These are phyloP conservation scores for Botrytis paeoniae DNA, from an alignment of 2,329 filamentous ascomycete genomes.

Conservation along the genomic window DNA sequence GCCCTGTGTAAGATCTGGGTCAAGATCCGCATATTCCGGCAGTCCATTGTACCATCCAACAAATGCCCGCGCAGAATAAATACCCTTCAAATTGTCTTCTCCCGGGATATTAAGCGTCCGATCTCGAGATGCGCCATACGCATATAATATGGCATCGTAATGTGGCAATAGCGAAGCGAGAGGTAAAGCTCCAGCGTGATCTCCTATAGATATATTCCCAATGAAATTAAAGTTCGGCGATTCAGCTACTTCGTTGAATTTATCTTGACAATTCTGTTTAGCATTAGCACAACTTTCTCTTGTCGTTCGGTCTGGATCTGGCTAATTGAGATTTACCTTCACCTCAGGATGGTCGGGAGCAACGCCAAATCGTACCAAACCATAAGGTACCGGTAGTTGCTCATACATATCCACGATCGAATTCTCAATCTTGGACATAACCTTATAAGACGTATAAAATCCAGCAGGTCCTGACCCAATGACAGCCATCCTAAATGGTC, in stretches of 20 bases:
- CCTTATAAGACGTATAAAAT: conserved; percentile 87
- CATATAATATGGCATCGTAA: conserved; percentile 89
- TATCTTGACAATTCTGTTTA: conserved; percentile 84
- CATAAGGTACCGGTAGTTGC: conserved; percentile 85
- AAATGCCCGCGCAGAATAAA: conserved; percentile 87
- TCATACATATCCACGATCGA: conserved; percentile 94
- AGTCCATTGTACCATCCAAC: conserved; percentile 99
- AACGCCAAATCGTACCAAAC: conserved; percentile 88
- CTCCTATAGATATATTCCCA: conserved; percentile 82
- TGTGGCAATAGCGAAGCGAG: conserved; percentile 69
- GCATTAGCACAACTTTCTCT: conserved; percentile 20
- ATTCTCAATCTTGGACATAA: conserved; percentile 71
- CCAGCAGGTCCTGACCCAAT: conserved; percentile 93
- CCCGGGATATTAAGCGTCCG: conserved; percentile 74
- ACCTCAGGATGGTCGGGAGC: conserved; percentile 99
- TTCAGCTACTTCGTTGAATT: conserved; percentile 82
- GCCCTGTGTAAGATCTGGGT: conserved; percentile 69
- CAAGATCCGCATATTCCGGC: conserved; percentile 71
- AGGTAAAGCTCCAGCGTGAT: conserved; percentile 51
- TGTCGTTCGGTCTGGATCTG: conserved; percentile 12
- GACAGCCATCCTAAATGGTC: conserved; percentile 75
- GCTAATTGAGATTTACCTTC: conserved; percentile 57
- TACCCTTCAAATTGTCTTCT: conserved; percentile 67
- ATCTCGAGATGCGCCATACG: conserved; percentile 88
- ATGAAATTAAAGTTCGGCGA: conserved; percentile 85